Base-by-base conservation (phyloP, 352 stramenopile genomes). In the Pythium dissimile region DNA sequence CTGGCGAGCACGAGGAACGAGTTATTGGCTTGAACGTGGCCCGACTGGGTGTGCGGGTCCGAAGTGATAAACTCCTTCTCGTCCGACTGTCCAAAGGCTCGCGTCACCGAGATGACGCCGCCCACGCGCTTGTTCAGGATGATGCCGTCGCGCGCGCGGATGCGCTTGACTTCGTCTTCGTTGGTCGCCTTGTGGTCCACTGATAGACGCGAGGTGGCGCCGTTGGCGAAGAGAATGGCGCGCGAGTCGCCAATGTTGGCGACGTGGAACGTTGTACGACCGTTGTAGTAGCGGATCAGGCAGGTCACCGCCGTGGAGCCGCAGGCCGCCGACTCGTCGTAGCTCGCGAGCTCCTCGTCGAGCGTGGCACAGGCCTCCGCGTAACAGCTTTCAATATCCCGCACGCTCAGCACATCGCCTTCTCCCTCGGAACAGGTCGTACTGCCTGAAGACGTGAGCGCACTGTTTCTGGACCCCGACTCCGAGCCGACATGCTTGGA, bases 141-240 rank as follows among this genome's bases (percentile, higher is more conserved):
- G 54, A 93, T 93, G 31, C 83, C 83, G 47, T 89, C 81, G 24
- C 79, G 68, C 9, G 68, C 79, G 15, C 77, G 79, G 54, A 93
- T 93, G 34, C 83, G 83, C 54, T 72, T 78, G 43, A 82, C 66
- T 52, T 93, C 83, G 66, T 87, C 80, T 47, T 76, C 71, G 66
- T 90, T 91, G 18, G 79, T 88, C 20, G 80, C 80, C 60, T 88
- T 85, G 69, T 91, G 80, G 46, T 93, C 83, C n/a, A 86, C 75
- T 6, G 75, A 79, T 20, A 93, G 62, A 12, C 83, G 77, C 24
- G 69, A 70, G 8, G 78, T 88, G 35, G 64, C 46, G 31, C 72
- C 69, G 47, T 73, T 56, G 23, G 67, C 74, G 52, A 71, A 88
- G 31, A 88, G 73, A 43, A 93, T 76, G 23, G 80, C 82, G 48